These are phyloP conservation scores for Phaseolus coccineus DNA, from an alignment of 331 rosid species.

Conservation along the genomic window DNA sequence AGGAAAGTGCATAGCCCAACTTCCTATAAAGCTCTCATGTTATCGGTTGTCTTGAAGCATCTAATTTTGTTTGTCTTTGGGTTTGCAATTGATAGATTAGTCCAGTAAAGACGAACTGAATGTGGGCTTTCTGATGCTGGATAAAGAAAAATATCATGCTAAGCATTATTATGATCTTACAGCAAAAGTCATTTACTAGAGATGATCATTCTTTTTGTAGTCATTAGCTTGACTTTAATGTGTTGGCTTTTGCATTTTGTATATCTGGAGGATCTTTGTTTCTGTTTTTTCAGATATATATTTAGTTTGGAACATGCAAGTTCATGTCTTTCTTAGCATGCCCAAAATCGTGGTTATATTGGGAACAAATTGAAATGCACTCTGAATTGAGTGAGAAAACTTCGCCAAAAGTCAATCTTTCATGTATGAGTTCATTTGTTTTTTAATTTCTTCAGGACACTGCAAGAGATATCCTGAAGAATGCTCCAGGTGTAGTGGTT, in stretches of 20 bases:
- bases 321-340: slow-evolving; percentile 7
- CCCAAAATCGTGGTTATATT: background rate
- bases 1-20: slow-evolving; percentile 2
- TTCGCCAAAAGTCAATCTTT: background rate
- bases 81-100: background rate
- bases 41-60: too few species aligned
- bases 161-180: slow-evolving; percentile 20
- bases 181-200: background rate
- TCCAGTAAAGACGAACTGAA: background rate
- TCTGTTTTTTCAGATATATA: background rate
- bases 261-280: slow-evolving; percentile 1
- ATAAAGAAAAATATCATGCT: background rate
- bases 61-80: too few species aligned
- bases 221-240: slow-evolving; percentile 4
- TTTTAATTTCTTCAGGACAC: slow-evolving; percentile 58
- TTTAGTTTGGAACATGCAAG: background rate
- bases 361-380: background rate
- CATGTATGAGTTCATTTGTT: slow-evolving; percentile 36
- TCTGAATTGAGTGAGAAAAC: slow-evolving; percentile 12
- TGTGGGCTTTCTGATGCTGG: background rate
- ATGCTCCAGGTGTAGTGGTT: slow-evolving; percentile 86
- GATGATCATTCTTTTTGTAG: background rate
- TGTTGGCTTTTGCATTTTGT: slow-evolving; percentile 30
- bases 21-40: background rate
- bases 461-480: slow-evolving; percentile 82